Evolutionary conservation across 169 alveolate genomes (phyloP), one percentile per base, ranked within the genome.

Genomic region (Babesia divergens): DNA sequence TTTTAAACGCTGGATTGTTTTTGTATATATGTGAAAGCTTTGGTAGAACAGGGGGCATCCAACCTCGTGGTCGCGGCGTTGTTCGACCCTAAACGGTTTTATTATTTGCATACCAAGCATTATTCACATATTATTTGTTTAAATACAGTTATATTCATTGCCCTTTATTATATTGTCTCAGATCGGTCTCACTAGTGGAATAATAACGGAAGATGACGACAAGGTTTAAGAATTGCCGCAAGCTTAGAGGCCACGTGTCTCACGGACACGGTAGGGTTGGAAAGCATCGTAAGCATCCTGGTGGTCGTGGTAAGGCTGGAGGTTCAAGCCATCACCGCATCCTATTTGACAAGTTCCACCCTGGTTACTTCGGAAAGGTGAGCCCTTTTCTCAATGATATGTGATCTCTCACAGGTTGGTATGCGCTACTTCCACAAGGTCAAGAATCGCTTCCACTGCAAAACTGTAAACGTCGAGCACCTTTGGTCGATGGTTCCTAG

Each of bases 211-310:
- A 83, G 67, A 92, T 92, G 95, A 90, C 96, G 44, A 88, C 95
- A 42, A 74, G 99, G 82, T 89, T 96, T 71, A 96, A 93, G 94
- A 95, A 97, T 89, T 93, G 94, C 69, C 91, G 99, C 76, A 97
- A 96, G 92, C 90, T 93, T 94, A 91, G 99, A 84, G 99, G 99
- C 66, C 99, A 97, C 88, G 99, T 97, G 65, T 95, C 99, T 32
- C 94, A 92, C 47, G 99, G 99, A 51, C 98, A 97, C 88, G 99
- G 99, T 56, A 96, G 99, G 91, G 95, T 97, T 54, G 99, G 99
- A 49, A 97, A 97, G 82, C 99, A 97, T 93, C 94, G 99, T 76
- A 97, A 96, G 92, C 99, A 97, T 89, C 99, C 99, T 29, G 99
- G 99, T 65, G 99, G 99, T 76, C 95, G 99, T 77, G 99, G 99